phyloP scores from a whole-genome alignment of 305 asterid species.

The Fraxinus floribunda region DNA sequence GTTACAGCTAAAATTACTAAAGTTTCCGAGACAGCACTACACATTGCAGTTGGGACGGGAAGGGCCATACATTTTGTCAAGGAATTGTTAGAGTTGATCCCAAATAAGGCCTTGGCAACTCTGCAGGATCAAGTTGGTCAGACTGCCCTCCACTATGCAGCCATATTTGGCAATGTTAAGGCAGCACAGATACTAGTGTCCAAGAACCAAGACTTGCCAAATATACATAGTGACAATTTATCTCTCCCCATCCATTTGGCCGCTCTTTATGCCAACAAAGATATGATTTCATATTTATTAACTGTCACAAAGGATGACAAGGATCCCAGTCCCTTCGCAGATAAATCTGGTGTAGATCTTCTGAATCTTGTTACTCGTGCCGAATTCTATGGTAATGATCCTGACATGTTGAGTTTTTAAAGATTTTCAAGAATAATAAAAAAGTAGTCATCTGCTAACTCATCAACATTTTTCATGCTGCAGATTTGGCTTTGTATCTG shows the following conservation, averaged over 20 bases:
- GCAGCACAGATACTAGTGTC: slow-evolving; percentile 35
- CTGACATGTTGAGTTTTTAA: neutral
- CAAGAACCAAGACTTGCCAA: slow-evolving; percentile 29
- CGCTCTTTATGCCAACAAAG: slow-evolving; percentile 41
- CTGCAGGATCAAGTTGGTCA: slow-evolving; percentile 33
- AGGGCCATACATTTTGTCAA: slow-evolving; percentile 30
- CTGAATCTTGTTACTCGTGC: slow-evolving; percentile 34
- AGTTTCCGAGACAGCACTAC: slow-evolving; percentile 32
- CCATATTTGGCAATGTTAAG: slow-evolving; percentile 40
- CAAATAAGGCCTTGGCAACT: slow-evolving; percentile 23
- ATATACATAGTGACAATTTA: slow-evolving; percentile 12
- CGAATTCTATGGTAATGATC: slow-evolving; percentile 36
- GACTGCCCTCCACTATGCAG: slow-evolving; percentile 39
- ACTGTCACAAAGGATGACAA: slow-evolving; percentile 35
- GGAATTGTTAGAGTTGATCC: slow-evolving; percentile 35
- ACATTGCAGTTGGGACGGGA: slow-evolving; percentile 33
- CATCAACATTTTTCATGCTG: neutral
- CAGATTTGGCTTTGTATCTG: slow-evolving; percentile 40
- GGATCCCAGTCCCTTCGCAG: slow-evolving; percentile 29
- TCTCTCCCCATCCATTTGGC: slow-evolving; percentile 36
- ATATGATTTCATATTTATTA: slow-evolving; percentile 34
- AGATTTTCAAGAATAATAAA: neutral
- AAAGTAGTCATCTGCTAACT: neutral
- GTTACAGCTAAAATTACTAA: slow-evolving; percentile 35
- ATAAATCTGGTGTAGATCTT: slow-evolving; percentile 36